Percentiles rank a stretch among this genome's conserved stretches.
phyloP scores from a whole-genome alignment of 768 basidiomycete species.

The Phanerochaete carnosa region DNA sequence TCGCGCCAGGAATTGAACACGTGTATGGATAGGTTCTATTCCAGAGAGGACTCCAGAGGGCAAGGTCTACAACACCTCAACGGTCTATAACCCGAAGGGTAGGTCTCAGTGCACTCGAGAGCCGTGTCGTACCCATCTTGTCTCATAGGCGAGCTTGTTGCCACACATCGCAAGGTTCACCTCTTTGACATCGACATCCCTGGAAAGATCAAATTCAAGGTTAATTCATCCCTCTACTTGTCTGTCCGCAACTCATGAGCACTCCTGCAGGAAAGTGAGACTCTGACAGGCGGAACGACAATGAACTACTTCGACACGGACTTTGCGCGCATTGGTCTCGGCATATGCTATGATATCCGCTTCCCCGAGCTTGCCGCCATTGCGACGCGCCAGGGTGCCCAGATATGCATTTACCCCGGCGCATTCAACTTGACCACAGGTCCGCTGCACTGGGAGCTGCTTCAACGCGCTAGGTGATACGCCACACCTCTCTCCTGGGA shows the following conservation, averaged over 20 bases:
- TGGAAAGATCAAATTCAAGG: constrained; percentile 88
- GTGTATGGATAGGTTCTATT: constrained; percentile 69
- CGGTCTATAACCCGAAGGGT: constrained; percentile 85
- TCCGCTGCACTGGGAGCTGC: constrained; percentile 92
- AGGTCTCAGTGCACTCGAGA: neutral
- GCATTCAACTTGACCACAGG: constrained; percentile 98
- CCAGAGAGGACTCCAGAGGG: constrained; percentile 75
- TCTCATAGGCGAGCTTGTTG: constrained; percentile 74
- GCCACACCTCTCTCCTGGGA: neutral
- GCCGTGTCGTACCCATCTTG: neutral
- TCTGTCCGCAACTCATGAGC: neutral
- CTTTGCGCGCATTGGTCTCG: constrained; percentile 96
- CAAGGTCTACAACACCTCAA: constrained; percentile 90
- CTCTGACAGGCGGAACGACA: constrained; percentile 70
- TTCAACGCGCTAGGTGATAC: constrained; percentile 76
- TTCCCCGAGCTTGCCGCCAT: constrained; percentile 95
- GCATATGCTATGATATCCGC: constrained; percentile 94
- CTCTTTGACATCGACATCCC: constrained; percentile 98
- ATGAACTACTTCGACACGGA: constrained; percentile 91
- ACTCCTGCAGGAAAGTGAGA: constrained; percentile 76
- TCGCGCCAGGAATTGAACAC: neutral
- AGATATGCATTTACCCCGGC: constrained; percentile 86
- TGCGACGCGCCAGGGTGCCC: constrained; percentile 83
- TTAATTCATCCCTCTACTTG: constrained; percentile 18
- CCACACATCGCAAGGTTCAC: constrained; percentile 91